phyloP scores from a whole-genome alignment of 2,329 filamentous ascomycete genomes.

The Fusarium mexicanum region DNA sequence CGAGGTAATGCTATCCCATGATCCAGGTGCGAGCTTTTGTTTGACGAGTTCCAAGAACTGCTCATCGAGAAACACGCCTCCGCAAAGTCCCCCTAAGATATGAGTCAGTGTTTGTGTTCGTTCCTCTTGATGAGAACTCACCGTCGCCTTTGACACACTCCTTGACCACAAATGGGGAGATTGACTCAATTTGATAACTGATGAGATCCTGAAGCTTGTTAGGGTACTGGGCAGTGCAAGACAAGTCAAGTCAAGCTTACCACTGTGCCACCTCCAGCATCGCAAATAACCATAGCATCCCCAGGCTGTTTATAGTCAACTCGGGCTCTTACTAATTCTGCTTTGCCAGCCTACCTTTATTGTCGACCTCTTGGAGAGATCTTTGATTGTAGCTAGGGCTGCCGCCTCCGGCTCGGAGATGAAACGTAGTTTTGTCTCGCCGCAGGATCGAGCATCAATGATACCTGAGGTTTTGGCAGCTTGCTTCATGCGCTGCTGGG shows the following conservation, averaged over 20 bases:
- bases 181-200: slow-evolving; percentile 46
- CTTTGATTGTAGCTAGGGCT: too few species aligned
- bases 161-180: slow-evolving; percentile 42
- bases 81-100: slow-evolving; percentile 38
- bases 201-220: slow-evolving; percentile 49
- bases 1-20: slow-evolving; percentile 5
- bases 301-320: too few species aligned
- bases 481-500: too few species aligned
- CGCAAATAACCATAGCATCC: too few species aligned
- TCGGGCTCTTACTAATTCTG: too few species aligned
- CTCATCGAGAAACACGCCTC: slow-evolving; percentile 54
- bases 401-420: fast-evolving
- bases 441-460: fast-evolving
- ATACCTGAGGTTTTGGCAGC: too few species aligned
- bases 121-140: not conserved
- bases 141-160: slow-evolving; percentile 53
- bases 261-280: slow-evolving; percentile 51
- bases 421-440: fast-evolving
- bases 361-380: slow-evolving; percentile 19
- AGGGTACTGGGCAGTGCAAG: fast-evolving
- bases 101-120: too few species aligned
- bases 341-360: too few species aligned
- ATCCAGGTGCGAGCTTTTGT: slow-evolving; percentile 3
- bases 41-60: slow-evolving; percentile 46
- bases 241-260: slow-evolving; percentile 22